These are phyloP conservation scores for Podospora anserina DNA, from an alignment of 495 filamentous ascomycete species.

Conservation along the genomic window DNA sequence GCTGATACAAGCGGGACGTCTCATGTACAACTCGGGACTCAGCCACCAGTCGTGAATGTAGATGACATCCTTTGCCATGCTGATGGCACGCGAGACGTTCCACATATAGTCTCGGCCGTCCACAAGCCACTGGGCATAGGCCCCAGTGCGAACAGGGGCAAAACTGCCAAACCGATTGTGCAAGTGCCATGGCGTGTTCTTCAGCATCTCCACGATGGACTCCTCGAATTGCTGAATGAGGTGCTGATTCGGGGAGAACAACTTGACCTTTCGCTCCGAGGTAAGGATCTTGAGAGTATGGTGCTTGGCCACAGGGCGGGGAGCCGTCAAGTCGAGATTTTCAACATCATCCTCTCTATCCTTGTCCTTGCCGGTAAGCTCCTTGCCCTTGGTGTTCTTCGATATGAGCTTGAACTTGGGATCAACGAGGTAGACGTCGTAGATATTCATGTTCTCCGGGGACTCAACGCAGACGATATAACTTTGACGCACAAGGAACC, in stretches of 20 bases:
- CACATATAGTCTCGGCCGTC: slow-evolving; percentile 99
- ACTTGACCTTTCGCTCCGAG: slow-evolving; percentile 80
- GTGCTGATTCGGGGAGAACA: slow-evolving; percentile 89
- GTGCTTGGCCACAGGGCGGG: slow-evolving; percentile 61
- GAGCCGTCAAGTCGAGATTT: slow-evolving; percentile 47
- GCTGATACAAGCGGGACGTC: slow-evolving; percentile 90
- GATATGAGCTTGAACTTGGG: slow-evolving; percentile 74
- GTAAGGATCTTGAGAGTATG: slow-evolving; percentile 82
- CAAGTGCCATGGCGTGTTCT: slow-evolving; percentile 74
- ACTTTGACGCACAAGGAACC: slow-evolving; percentile 96
- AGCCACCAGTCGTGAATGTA: slow-evolving; percentile 99
- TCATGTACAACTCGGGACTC: slow-evolving; percentile 94
- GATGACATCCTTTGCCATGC: slow-evolving; percentile 96
- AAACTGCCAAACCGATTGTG: slow-evolving; percentile 89
- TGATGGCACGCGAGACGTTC: slow-evolving; percentile 96
- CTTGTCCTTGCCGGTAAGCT: slow-evolving; percentile 60
- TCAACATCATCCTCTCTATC: slow-evolving; percentile 35
- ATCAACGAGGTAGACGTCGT: slow-evolving; percentile 96
- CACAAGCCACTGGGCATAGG: slow-evolving; percentile 95
- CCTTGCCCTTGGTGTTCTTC: slow-evolving; percentile 65
- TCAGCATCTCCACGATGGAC: slow-evolving; percentile 80
- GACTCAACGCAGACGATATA: slow-evolving; percentile 98
- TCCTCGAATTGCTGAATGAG: slow-evolving; percentile 89
- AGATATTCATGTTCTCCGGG: slow-evolving; percentile 97
- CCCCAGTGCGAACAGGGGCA: slow-evolving; percentile 79